Evolutionary conservation across 148 eudicot genomes (phyloP), one percentile per base, ranked within the genome.

Genomic region (Heliosperma pusillum): DNA sequence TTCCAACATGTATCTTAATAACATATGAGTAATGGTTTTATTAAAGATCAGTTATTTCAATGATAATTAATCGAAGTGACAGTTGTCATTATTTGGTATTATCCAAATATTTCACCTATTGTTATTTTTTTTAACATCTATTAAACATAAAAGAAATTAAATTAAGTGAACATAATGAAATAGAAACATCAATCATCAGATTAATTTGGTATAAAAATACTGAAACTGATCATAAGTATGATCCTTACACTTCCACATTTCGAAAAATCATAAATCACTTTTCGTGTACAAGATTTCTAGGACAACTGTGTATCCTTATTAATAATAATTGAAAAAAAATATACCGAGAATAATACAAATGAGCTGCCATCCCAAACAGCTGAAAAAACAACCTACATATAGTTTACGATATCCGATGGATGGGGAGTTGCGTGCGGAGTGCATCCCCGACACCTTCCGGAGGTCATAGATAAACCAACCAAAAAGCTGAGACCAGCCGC

Each of bases 321-420:
- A 50, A 50, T 11, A 50, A 50, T 50, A 50, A 50, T 50, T 50
- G 55, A 16, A 71, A 61, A 77, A 77, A 77, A 59, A 77, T 77
- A 77, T 62, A 70, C 62, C 75, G 52, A 50, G 56, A 77, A 77
- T 77, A 75, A 77, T 77, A 77, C 80, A 77, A 77, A 77, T 70
- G 40, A 71, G 64, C 71, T 44, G 24, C 79, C 66, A 42, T 27
- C 66, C 79, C 66, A 76, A 68, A 76, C 44, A 69, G 21, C 27
- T 45, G 69, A 60, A 71, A 19, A 77, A 60, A 36, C 53, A 30
- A 20, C 67, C 76, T 36, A 40, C 22, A 29, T 40, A 56, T 76
- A n/a, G 70, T 60, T 47, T 29, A 45, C 69, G 22, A 62, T 20
- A 13, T 12, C 36, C 68, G 1, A 10, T 3, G 80, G 26, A n/a